These are phyloP conservation scores for Clarireedia homoeocarpa DNA, from an alignment of 2,329 filamentous ascomycete genomes.

Conservation along the genomic window DNA sequence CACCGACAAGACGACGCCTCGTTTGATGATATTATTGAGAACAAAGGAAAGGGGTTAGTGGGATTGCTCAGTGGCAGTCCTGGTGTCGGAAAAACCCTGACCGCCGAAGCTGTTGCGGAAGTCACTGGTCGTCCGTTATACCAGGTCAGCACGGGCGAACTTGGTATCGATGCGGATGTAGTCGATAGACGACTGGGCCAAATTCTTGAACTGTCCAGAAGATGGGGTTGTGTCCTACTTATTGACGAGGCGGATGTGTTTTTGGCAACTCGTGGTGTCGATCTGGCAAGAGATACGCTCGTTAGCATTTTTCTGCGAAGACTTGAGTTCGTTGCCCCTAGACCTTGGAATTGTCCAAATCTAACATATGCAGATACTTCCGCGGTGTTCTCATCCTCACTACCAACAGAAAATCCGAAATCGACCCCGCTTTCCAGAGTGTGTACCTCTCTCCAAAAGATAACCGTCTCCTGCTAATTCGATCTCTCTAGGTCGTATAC, in stretches of 20 bases:
- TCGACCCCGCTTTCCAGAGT: slow-evolving; percentile 4
- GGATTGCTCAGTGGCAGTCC: background rate
- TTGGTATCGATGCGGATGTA: background rate
- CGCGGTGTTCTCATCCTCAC: slow-evolving; percentile 3
- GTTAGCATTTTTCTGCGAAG: slow-evolving; percentile 2
- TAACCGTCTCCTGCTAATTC: background rate
- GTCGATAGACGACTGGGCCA: background rate
- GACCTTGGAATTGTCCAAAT: background rate
- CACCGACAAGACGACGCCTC: background rate
- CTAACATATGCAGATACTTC: background rate
- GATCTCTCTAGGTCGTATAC: background rate
- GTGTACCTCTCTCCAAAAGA: background rate
- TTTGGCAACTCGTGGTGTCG: background rate
- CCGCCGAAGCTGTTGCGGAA: slow-evolving; percentile 7
- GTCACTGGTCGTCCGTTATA: background rate
- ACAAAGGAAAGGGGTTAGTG: slow-evolving; percentile 5
- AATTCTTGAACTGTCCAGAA: background rate
- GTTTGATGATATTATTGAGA: slow-evolving; percentile 4
- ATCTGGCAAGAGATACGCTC: slow-evolving; percentile 1
- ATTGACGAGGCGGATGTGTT: slow-evolving; percentile 7
- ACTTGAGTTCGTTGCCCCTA: background rate
- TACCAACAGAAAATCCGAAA: slow-evolving; percentile 1
- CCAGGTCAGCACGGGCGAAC: background rate
- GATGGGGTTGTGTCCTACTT: slow-evolving; percentile 4
- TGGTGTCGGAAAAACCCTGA: slow-evolving; percentile 4